These are phyloP conservation scores for Paraurostyla sp. DNA, from an alignment of 73 alveolate genomes.

Conservation along the genomic window DNA sequence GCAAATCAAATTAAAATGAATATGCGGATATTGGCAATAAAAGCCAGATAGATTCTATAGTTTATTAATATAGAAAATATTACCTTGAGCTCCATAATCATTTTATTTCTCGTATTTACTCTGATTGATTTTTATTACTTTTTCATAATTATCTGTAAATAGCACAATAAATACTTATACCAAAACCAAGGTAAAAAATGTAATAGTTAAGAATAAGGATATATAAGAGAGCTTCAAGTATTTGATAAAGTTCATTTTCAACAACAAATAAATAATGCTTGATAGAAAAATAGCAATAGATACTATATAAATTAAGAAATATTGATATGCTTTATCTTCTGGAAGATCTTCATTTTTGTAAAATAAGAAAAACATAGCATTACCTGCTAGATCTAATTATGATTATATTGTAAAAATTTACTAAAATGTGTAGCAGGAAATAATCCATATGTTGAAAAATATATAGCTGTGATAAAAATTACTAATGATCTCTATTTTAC, in stretches of 20 bases:
- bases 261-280: no score
- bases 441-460: not conserved
- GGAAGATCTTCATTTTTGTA: not conserved
- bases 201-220: no score
- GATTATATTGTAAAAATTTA: not conserved
- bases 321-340: not conserved
- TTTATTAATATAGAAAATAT: no score
- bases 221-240: no score
- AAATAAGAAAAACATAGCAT: not conserved
- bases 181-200: no score
- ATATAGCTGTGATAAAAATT: not conserved
- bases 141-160: no score
- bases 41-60: not conserved
- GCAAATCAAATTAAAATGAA: not conserved
- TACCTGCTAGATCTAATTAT: not conserved
- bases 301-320: not conserved
- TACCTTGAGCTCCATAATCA: not conserved
- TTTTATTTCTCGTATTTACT: not conserved
- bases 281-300: not conserved
- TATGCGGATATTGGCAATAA: not conserved
- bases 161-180: no score
- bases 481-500: not conserved
- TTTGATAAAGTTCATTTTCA: no score
- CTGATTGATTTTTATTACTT: no score
- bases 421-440: constrained; percentile 3